Conservation (phyloP, 1,139 yeast species). For the Saccharomyces hybrid region DNA sequence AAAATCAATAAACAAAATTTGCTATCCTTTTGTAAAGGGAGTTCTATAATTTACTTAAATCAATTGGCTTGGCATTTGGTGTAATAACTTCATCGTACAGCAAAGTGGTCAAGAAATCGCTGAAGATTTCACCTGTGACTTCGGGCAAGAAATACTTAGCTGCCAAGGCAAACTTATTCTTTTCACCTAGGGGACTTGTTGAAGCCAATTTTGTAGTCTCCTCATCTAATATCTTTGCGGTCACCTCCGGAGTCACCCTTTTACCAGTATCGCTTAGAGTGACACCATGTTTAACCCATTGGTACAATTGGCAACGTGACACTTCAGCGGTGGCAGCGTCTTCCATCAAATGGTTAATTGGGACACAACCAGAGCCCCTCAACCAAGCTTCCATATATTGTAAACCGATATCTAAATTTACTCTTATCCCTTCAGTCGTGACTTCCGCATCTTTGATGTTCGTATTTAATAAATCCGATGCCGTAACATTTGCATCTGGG, state of each 20-base stretch:
- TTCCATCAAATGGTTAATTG: conserved; percentile 74
- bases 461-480: conserved; percentile 57
- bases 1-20: neutral
- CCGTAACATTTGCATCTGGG: conserved; percentile 39
- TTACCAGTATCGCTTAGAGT: conserved; percentile 49
- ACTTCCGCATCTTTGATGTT: conserved; percentile 50
- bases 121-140: conserved; percentile 57
- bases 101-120: conserved; percentile 63
- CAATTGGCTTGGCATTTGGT: conserved; percentile 32
- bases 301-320: conserved; percentile 68
- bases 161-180: conserved; percentile 47
- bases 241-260: conserved; percentile 49
- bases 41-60: conserved; percentile 29
- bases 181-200: conserved; percentile 34
- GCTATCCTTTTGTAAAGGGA: neutral
- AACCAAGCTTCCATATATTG: conserved; percentile 78
- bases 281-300: conserved; percentile 70
- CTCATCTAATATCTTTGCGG: conserved; percentile 48
- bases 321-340: conserved; percentile 83
- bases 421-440: conserved; percentile 60
- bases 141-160: conserved; percentile 53
- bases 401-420: conserved; percentile 62
- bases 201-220: conserved; percentile 48
- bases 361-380: conserved; percentile 72
- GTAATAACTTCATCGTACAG: conserved; percentile 60